Evolutionary conservation across 164 flowering plant genomes (phyloP), one percentile per base, ranked within the genome.

Genomic region (Tetrastigma voinierianum): DNA sequence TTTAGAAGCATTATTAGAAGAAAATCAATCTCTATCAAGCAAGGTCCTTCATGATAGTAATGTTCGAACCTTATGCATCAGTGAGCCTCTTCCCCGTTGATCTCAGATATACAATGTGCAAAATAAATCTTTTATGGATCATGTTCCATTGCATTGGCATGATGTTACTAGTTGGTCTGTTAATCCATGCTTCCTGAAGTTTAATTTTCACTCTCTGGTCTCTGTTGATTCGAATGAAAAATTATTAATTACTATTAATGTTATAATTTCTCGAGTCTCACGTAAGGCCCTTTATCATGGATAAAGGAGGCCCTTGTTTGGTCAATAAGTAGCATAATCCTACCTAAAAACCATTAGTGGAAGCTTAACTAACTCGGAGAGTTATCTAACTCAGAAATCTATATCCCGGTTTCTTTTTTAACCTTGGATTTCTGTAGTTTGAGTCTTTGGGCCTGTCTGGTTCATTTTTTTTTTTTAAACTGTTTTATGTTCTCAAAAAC

Each of bases 41-140:
- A 67, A 32, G 11, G 83, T 75, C 66, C 77, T 85, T 67, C 98
- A 95, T 82, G 92, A 90, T 62, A 75, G 72, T 76, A 80, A 83
- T 68, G 87, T 95, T 66, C 71, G 89, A 65, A 95, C 97, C 18
- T 57, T 92, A 46, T 89, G 93, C 82, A 85, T 95, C 62, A 77
- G 58, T 74, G 87, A 85, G 68, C 68, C 73, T 59, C 59, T 66
- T 43, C 59, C 59, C 68, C 61, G 84, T 92, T 62, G 80, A 87
- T 78, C 87, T 92, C 69, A 95, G 97, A 96, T 92, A 79, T 65
- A 21, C 59, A n/a, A 32, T 32, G 40, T 25, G 25, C 19, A 48
- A 24, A 45, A 43, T 46, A n/a, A 15, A 18, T n/a, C 7, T 43
- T 2, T 0, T 60, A 60, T 60, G 16, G 24, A 60, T 46, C 51